Conservation (phyloP, 106 monocot genomes). For the Alisma plantagoaquatica region DNA sequence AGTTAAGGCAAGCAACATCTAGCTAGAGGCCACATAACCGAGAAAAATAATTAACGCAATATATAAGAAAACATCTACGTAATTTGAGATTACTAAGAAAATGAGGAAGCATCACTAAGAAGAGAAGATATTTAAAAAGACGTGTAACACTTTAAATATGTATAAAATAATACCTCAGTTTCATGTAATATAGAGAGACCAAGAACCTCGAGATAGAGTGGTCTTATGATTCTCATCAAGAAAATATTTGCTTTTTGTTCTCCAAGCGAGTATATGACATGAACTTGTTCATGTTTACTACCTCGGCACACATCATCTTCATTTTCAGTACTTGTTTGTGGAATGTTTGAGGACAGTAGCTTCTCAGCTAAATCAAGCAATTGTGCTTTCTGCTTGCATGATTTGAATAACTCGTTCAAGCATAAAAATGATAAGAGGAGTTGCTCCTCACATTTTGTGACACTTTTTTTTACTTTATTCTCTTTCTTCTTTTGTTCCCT, state of each 20-base stretch:
- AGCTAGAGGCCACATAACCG: too few species aligned
- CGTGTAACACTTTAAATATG: too few species aligned
- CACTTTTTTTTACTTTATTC: slow-evolving; percentile 35
- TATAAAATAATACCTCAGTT: slow-evolving; percentile 82
- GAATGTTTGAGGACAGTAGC: slow-evolving; percentile 20
- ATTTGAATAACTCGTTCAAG: slow-evolving; percentile 55
- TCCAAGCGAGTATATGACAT: slow-evolving; percentile 6
- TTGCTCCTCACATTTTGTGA: slow-evolving; percentile 24
- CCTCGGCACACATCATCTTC: slow-evolving; percentile 12
- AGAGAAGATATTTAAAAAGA: too few species aligned
- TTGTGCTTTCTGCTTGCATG: slow-evolving; percentile 16
- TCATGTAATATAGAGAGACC: slow-evolving; percentile 38
- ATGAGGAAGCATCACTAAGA: too few species aligned
- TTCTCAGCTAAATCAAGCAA: slow-evolving; percentile 38
- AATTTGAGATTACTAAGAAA: too few species aligned
- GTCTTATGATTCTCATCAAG: slow-evolving; percentile 42
- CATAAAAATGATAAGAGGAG: slow-evolving; percentile 45
- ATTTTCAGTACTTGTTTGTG: too few species aligned
- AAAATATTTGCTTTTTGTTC: slow-evolving; percentile 23
- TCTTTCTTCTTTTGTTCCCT: slow-evolving; percentile 34
- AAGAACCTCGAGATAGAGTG: slow-evolving; percentile 35
- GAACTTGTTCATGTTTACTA: slow-evolving; percentile 8
- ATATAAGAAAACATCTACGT: too few species aligned
- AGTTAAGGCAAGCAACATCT: too few species aligned
- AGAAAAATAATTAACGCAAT: too few species aligned